Percentiles rank a stretch among this genome's conserved stretches.
Conservation (phyloP, 2,329 filamentous ascomycete species). For the Sporothrix protearum region DNA sequence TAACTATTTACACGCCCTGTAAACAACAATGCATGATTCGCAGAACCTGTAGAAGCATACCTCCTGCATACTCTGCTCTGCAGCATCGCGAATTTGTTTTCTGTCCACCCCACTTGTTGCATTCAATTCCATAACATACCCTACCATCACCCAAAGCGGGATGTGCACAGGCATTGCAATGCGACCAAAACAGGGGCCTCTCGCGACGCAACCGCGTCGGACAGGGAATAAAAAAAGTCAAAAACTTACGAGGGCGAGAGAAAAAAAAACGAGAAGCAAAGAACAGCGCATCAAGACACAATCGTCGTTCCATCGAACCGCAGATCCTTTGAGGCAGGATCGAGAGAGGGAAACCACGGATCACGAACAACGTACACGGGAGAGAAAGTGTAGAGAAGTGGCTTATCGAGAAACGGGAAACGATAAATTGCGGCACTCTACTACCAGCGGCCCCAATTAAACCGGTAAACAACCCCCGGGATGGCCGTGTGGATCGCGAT, state of each 20-base stretch:
- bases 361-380: background rate
- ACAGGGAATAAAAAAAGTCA: no score
- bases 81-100: background rate
- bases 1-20: background rate
- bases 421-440: slow-evolving; percentile 5
- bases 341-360: background rate
- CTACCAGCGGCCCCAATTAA: background rate
- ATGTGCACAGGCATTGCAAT: background rate
- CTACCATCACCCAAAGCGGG: background rate
- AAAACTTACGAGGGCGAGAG: background rate
- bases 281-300: slow-evolving; percentile 9
- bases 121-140: background rate
- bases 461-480: background rate
- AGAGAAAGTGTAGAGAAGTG: background rate
- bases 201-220: background rate
- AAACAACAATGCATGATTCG: background rate
- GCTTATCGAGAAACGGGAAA: background rate
- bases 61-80: background rate
- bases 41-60: background rate
- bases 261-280: background rate
- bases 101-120: background rate
- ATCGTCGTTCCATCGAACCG: slow-evolving; percentile 11
- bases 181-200: background rate
- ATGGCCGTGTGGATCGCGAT: background rate
- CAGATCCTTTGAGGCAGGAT: background rate